Base-by-base conservation (phyloP, 164 flowering plant genomes). In the Stephania cephalantha region DNA sequence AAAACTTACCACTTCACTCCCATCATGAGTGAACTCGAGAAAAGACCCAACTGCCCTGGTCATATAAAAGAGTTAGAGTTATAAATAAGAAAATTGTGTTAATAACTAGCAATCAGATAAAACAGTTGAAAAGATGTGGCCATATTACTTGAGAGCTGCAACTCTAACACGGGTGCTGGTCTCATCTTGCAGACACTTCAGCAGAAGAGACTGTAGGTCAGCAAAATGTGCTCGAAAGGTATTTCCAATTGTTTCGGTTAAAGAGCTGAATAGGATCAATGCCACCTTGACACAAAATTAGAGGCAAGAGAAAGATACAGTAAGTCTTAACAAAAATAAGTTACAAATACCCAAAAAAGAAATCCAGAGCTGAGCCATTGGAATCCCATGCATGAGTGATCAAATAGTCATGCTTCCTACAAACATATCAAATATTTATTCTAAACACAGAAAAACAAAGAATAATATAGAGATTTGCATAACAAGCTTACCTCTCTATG, bases 11-110 rank as follows among this genome's bases (percentile, higher is more conserved):
- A 95, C 95, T 83, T 93, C 97, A 74, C 74, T 81, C 55, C 86
- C 94, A 83, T 90, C 97, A 76, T 85, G 83, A 70, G 89, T 90
- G 84, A 90, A 95, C 84, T 95, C 98, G 20, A 95, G 82, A 80
- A 91, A 95, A 74, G 99, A 91, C 12, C 99, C 99, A 65, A 95
- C 93, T 50, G 99, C 99, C 92, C 99, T 95, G 86, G 55, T 20
- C 80, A 73, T 66, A 25, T 17, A 74, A 46, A 71, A 52, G 29
- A 70, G 20, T 20, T 25, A 12, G n/a, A 17, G 71, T 48, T 58
- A 10, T 18, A 52, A 74, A 68, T 17, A 71, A n/a, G 46, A 64
- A 30, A 31, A 71, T 25, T 58, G 22, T 58, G 64, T 46, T 53
- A 69, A 45, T 48, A 10, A 35, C 42, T 2, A 61, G 66, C 31